phyloP scores from a whole-genome alignment of 768 basidiomycete genomes.

The Gautieria morchelliformis region DNA sequence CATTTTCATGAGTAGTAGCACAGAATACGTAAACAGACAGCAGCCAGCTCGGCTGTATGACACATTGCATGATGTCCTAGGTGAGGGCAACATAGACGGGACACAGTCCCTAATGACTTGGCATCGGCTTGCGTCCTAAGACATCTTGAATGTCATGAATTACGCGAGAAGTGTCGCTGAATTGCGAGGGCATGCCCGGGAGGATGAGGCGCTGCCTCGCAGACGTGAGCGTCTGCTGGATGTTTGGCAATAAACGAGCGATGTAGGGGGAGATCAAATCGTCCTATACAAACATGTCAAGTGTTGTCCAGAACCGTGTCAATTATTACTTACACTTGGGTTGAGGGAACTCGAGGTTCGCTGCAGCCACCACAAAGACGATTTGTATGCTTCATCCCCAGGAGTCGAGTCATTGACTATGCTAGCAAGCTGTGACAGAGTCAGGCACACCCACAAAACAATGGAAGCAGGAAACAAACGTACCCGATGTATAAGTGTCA shows the following conservation, averaged over 20 bases:
- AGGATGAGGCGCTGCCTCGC: constrained; percentile 78
- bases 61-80: background rate
- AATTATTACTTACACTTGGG: constrained; percentile 44
- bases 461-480: constrained; percentile 19
- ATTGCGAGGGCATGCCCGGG: constrained; percentile 52
- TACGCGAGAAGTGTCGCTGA: constrained; percentile 57
- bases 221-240: constrained; percentile 64
- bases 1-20: background rate
- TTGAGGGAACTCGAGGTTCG: constrained; percentile 62
- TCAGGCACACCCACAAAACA: background rate
- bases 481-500: constrained; percentile 78
- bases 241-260: constrained; percentile 70
- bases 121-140: constrained; percentile 35
- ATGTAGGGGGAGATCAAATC: constrained; percentile 76
- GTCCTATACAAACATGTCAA: constrained; percentile 35
- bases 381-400: constrained; percentile 73
- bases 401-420: constrained; percentile 70
- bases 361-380: constrained; percentile 80
- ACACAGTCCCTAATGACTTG: constrained; percentile 4
- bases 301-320: background rate
- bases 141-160: constrained; percentile 71
- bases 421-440: constrained; percentile 48
- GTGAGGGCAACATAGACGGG: background rate
- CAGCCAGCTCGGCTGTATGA: background rate
- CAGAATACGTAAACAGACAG: background rate